phyloP scores from a whole-genome alignment of 2,329 filamentous ascomycete species.

The Cladosporium sp. region DNA sequence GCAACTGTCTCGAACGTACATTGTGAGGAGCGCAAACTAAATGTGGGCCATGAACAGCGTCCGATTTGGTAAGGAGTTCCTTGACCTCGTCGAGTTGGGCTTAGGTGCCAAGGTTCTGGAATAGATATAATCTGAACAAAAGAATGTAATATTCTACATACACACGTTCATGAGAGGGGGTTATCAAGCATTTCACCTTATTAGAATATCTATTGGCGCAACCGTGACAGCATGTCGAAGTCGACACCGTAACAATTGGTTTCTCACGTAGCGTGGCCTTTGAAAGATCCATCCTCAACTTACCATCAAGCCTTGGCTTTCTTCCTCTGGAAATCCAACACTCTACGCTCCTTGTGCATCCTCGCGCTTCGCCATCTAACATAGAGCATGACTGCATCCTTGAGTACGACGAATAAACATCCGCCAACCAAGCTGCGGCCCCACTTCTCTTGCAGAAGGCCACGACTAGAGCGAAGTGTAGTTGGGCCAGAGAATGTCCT shows the following conservation, averaged over 20 bases:
- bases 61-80: too few relatives aligned
- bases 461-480: background rate
- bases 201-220: background rate
- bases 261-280: background rate
- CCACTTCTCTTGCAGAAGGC: constrained; percentile 78
- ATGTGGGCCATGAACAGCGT: too few relatives aligned
- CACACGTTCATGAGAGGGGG: background rate
- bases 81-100: too few relatives aligned
- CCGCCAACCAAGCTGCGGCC: constrained; percentile 86
- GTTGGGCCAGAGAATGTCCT: background rate
- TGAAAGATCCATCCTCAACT: background rate
- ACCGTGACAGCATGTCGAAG: background rate
- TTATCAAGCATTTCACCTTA: background rate
- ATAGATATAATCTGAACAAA: too few relatives aligned
- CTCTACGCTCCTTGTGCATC: constrained; percentile 47
- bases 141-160: too few relatives aligned
- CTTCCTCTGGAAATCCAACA: constrained; percentile 43
- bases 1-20: too few relatives aligned
- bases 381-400: constrained; percentile 65
- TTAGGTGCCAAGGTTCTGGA: too few relatives aligned
- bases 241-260: background rate
- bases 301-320: constrained; percentile 8
- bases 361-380: constrained; percentile 54
- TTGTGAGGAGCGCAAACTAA: too few relatives aligned
- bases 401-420: constrained; percentile 82